Base-by-base conservation (phyloP, 768 basidiomycete species). In the Leccinum subgranulosum region DNA sequence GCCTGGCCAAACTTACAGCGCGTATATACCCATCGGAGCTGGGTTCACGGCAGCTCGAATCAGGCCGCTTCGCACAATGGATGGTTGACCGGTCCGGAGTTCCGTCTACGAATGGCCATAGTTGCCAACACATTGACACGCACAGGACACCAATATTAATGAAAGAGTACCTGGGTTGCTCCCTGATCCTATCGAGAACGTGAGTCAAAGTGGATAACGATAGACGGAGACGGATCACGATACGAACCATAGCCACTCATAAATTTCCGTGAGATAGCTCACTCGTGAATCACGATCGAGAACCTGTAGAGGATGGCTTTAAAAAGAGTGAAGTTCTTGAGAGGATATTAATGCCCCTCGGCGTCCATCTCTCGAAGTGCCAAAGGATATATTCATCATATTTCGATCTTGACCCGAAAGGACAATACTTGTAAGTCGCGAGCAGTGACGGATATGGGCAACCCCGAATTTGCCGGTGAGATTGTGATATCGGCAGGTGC, bases 401-500 rank as follows among this genome's bases (percentile, higher is more conserved):
- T 39, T 19, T 36, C 17, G 25, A 4, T 21, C 29, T 1, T 15
- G 9, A 19, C 66, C 66, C 3, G 66, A 46, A 43, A 67, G 66
- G 28, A 56, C 54, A 15, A 66, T n/a, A n/a, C n/a, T n/a, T n/a
- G n/a, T 21, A 66, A 49, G 2, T 62, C 60, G n/a, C 62, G 60
- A 9, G 46, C 10, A 4, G 27, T 19, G 52, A 65, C 57, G 14
- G 25, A 52, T 48, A 65, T 58, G 41, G 58, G 51, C 4, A 54
- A 55, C 5, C 6, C 41, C 6, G 21, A 45, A 19, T 23, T 6
- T 25, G 17, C 39, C 17, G 55, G 53, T 17, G 60, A 63, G 12
- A 66, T 60, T 1, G 51, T 53, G 43, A 67, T 28, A 39, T 66
- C 66, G 7, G 65, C 25, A 14, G 25, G 58, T 67, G 31, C 36